phyloP scores from a whole-genome alignment of 768 basidiomycete genomes.

The Serendipita indica region DNA sequence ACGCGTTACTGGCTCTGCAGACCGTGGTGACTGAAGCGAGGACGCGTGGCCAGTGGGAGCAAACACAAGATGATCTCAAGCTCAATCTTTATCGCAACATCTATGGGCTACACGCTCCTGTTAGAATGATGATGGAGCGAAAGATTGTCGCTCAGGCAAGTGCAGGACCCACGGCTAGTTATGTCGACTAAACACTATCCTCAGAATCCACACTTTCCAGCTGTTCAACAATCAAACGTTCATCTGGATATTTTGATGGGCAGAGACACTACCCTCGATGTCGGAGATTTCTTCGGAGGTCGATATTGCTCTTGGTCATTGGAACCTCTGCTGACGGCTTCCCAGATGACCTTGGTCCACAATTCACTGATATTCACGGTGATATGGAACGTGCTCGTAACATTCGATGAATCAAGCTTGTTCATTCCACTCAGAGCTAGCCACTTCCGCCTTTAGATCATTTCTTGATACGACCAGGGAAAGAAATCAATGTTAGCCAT shows the following conservation, averaged over 20 bases:
- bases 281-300: slow-evolving; percentile 71
- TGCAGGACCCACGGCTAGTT: slow-evolving; percentile 12
- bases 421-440: too few relatives aligned
- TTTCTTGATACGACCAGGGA: too few relatives aligned
- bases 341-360: slow-evolving; percentile 35
- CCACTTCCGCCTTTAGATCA: too few relatives aligned
- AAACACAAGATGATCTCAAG: slow-evolving; percentile 77
- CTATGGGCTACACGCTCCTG: slow-evolving; percentile 77
- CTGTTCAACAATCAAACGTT: slow-evolving; percentile 54
- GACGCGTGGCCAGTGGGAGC: slow-evolving; percentile 58
- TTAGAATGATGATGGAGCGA: slow-evolving; percentile 87
- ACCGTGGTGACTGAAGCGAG: neutral
- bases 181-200: neutral
- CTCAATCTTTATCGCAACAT: slow-evolving; percentile 71
- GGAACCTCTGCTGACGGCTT: neutral
- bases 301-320: slow-evolving; percentile 17
- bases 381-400: slow-evolving; percentile 51
- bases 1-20: neutral
- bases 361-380: slow-evolving; percentile 39
- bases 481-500: too few relatives aligned
- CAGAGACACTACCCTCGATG: slow-evolving; percentile 69
- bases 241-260: slow-evolving; percentile 91
- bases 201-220: slow-evolving; percentile 55
- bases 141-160: slow-evolving; percentile 65
- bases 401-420: slow-evolving; percentile 21